Conservation (phyloP, 768 basidiomycete species). For the Mrakia frigida region DNA sequence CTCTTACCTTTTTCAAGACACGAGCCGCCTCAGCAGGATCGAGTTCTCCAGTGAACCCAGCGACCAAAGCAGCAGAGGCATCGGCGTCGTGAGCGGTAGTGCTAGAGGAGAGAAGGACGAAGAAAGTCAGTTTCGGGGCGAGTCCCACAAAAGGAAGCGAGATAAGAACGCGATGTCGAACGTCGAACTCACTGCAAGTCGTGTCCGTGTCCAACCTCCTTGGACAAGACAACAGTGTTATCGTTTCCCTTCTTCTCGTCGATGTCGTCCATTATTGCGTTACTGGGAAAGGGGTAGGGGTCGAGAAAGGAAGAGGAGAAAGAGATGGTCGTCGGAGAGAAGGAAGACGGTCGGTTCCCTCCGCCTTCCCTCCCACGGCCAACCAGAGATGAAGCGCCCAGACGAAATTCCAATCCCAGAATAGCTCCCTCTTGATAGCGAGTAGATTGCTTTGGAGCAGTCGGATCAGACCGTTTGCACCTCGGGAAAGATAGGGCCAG, state of each 20-base stretch:
- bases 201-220: slow-evolving; percentile 6
- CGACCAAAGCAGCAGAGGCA: slow-evolving; percentile 37
- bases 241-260: slow-evolving; percentile 20
- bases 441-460: no score
- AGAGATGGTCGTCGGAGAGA: neutral
- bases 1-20: slow-evolving; percentile 32
- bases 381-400: no score
- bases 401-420: no score
- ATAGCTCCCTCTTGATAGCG: no score
- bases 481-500: no score
- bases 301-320: neutral
- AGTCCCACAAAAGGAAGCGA: neutral
- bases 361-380: no score
- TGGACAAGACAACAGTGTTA: neutral
- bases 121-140: neutral
- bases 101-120: neutral
- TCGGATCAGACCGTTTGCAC: no score
- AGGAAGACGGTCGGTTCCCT: no score
- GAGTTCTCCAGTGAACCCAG: slow-evolving; percentile 36
- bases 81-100: slow-evolving; percentile 11
- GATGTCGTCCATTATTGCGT: slow-evolving; percentile 7
- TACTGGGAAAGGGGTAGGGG: no score
- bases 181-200: slow-evolving; percentile 1
- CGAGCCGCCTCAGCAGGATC: slow-evolving; percentile 33
- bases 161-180: neutral